Conservation (phyloP, 164 flowering plant genomes). For the Nelumbo lutea region DNA sequence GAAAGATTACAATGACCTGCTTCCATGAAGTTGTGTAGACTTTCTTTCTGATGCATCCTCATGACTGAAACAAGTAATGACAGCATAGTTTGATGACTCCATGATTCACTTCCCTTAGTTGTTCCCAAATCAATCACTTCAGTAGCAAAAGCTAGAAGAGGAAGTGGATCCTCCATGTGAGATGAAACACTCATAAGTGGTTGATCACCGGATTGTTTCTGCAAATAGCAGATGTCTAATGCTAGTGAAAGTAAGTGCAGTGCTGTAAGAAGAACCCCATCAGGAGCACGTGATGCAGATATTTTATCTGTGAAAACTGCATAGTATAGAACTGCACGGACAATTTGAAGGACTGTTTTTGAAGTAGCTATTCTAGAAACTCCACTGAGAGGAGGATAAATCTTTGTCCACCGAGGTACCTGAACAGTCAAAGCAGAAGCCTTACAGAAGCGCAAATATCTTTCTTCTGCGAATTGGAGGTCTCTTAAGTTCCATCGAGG, state of each 20-base stretch:
- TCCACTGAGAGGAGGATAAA: conserved; percentile 64
- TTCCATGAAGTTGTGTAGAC: conserved; percentile 34
- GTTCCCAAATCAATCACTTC: conserved; percentile 46
- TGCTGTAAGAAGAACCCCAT: conserved; percentile 68
- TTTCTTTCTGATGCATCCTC: conserved; percentile 56
- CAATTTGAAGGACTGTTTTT: conserved; percentile 44
- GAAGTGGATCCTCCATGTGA: conserved; percentile 30
- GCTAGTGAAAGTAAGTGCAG: conserved; percentile 83
- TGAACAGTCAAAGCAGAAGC: conserved; percentile 70
- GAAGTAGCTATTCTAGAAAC: conserved; percentile 73
- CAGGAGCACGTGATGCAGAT: conserved; percentile 79
- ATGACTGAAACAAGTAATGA: conserved; percentile 73
- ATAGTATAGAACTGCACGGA: conserved; percentile 76
- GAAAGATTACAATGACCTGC: conserved; percentile 49
- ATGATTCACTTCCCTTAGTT: conserved; percentile 21
- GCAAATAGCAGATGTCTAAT: conserved; percentile 57
- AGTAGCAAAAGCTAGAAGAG: conserved; percentile 55
- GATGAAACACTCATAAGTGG: conserved; percentile 9
- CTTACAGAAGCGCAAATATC: conserved; percentile 72
- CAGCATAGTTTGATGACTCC: conserved; percentile 51
- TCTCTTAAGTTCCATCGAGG: conserved; percentile 93
- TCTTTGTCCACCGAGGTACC: conserved; percentile 81
- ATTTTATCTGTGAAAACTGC: conserved; percentile 50
- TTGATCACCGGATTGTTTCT: conserved; percentile 28
- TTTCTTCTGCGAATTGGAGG: conserved; percentile 89